Conservation (phyloP, 148 eudicot genomes). For the Rhododendron mucronatum region DNA sequence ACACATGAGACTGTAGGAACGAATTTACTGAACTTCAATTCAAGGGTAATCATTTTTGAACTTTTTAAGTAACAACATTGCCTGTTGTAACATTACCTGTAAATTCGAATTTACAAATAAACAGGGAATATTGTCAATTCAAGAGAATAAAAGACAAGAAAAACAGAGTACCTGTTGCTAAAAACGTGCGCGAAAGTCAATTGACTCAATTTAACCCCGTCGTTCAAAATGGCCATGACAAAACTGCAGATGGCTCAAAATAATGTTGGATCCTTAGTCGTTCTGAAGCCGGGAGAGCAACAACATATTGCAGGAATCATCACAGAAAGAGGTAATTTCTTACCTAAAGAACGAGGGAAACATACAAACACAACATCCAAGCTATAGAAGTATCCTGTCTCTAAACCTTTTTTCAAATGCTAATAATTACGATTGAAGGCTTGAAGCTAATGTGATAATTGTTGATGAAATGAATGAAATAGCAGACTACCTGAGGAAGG, state of each 20-base stretch:
- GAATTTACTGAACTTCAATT: background rate
- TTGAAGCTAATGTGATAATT: background rate
- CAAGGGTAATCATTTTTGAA: background rate
- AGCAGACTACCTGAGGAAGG: slow-evolving; percentile 67
- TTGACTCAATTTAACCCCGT: background rate
- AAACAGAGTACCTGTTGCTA: background rate
- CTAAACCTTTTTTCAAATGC: too few relatives aligned
- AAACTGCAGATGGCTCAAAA: slow-evolving; percentile 68
- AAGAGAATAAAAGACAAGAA: background rate
- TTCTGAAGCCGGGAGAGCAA: slow-evolving; percentile 71
- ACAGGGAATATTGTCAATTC: background rate
- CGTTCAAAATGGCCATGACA: background rate
- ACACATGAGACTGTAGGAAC: background rate
- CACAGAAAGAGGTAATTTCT: slow-evolving; percentile 66
- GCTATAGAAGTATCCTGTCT: background rate
- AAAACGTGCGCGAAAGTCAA: background rate
- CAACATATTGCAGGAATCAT: slow-evolving; percentile 68
- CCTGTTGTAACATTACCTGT: background rate
- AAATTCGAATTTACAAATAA: background rate
- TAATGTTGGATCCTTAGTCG: slow-evolving; percentile 84
- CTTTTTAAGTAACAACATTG: background rate
- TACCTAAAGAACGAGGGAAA: background rate
- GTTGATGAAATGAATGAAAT: slow-evolving; percentile 6
- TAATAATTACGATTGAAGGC: background rate
- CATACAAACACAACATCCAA: background rate